Percentiles rank a stretch among this genome's conserved stretches.
Evolutionary conservation across 1,139 yeast genomes (phyloP).

Genomic region (Yamadazyma siamensis): DNA sequence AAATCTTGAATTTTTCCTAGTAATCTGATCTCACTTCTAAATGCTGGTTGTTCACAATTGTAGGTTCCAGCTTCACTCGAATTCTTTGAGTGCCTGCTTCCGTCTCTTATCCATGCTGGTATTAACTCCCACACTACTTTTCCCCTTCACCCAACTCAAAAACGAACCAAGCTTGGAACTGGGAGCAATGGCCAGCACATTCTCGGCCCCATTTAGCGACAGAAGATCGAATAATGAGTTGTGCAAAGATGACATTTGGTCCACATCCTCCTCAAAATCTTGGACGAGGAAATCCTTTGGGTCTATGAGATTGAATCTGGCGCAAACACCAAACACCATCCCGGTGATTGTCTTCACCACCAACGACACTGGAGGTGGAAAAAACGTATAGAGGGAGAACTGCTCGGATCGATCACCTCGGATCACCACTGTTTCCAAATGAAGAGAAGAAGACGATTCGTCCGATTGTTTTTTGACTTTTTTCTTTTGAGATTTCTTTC

Average conservation of each 20-base stretch:
- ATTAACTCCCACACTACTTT: constrained; percentile 16
- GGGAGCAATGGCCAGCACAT: constrained; percentile 31
- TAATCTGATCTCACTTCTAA: too few species aligned
- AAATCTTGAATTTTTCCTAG: too few species aligned
- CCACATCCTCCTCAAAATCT: constrained; percentile 20
- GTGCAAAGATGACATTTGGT: constrained; percentile 27
- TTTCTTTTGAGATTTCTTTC: constrained; percentile 20
- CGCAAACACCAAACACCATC: constrained; percentile 18
- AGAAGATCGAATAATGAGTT: constrained; percentile 40
- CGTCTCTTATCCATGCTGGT: constrained; percentile 39
- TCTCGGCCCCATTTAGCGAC: constrained; percentile 38
- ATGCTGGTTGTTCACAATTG: too few species aligned
- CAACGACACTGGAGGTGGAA: constrained; percentile 40
- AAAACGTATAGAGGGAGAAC: constrained; percentile 41
- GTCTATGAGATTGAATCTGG: constrained; percentile 24
- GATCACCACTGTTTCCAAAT: constrained; percentile 21
- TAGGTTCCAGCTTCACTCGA: too few species aligned
- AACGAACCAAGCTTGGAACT: constrained; percentile 17
- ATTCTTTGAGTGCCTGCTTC: constrained; percentile 39
- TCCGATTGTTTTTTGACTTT: constrained; percentile 9
- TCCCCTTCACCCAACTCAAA: constrained; percentile 27
- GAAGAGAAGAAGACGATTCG: constrained; percentile 14
- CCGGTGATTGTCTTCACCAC: constrained; percentile 20
- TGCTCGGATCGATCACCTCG: constrained; percentile 42
- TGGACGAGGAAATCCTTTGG: constrained; percentile 25